Evolutionary conservation across 306 rosid species (phyloP), one percentile per base, ranked within the genome.

Genomic region (Vigna mungo): DNA sequence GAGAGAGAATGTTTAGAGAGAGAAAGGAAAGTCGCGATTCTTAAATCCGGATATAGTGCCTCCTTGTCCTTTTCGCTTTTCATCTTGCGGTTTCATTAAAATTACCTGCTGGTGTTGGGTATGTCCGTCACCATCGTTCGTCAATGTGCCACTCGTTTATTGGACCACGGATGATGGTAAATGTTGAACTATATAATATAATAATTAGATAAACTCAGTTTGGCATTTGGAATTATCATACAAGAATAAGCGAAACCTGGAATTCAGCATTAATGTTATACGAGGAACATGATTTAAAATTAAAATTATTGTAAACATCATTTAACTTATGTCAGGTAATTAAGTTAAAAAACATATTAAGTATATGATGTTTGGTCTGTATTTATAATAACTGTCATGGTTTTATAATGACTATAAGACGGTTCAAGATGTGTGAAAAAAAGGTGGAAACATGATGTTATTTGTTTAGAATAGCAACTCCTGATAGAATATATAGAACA

Each of bases 21-120:
- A 86, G 84, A 69, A 79, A 52, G 14, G n/a, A 77, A 69, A 63
- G 72, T 78, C 74, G 4, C 37, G 83, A 67, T 71, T 61, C 72
- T 58, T 25, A 44, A 14, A 60, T 47, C 62, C 83, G 70, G 84
- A 80, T 62, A 68, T 54, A 79, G 71, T 82, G 84, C 68, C 27
- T 21, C 51, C 76, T 68, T 83, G 90, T 84, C 82, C 82, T 66
- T 71, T 68, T 73, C 67, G 44, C 75, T 53, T 83, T 80, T 20
- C 47, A 56, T 62, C 25, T 55, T 49, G 76, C 13, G 84, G 77
- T 66, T 78, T 76, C 53, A 7, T 43, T 63, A 63, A 18, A 0
- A 13, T 60, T 39, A 71, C 78, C 13, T 71, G 72, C 48, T 4
- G 13, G 65, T 79, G 56, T 3, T 16, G 64, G 12, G 0, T 18